Evolutionary conservation across 345 rosid species (phyloP).

Genomic region (Eucalyptus tenuipes): DNA sequence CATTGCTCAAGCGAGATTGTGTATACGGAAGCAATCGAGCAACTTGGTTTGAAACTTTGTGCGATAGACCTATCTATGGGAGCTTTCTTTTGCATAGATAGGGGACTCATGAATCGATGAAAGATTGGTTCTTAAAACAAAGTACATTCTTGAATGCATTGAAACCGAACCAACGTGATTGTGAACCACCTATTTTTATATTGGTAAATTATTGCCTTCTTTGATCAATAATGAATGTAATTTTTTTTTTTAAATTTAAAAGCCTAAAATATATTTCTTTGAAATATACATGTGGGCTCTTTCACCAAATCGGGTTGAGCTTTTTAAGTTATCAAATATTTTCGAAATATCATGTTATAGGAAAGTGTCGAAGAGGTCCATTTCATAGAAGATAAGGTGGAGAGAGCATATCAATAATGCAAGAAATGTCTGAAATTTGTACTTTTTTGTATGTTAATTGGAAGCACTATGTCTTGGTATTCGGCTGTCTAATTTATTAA

Average conservation of each 20-base stretch:
- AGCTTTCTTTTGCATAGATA: background rate
- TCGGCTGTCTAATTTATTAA: background rate
- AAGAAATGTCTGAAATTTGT: background rate
- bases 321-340: background rate
- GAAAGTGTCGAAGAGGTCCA: background rate
- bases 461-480: background rate
- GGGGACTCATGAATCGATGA: background rate
- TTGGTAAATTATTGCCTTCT: background rate
- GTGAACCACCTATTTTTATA: background rate
- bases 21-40: background rate
- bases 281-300: background rate
- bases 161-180: too few relatives aligned
- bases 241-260: fast-evolving
- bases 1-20: background rate
- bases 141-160: background rate
- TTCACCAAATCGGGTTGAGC: background rate
- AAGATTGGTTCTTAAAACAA: background rate
- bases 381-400: background rate
- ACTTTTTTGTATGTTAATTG: background rate
- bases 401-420: background rate
- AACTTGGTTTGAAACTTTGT: background rate
- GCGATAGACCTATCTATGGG: background rate
- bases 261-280: background rate
- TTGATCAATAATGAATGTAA: background rate
- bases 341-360: background rate